phyloP scores from a whole-genome alignment of 331 rosid species.

The Quercus phellos region DNA sequence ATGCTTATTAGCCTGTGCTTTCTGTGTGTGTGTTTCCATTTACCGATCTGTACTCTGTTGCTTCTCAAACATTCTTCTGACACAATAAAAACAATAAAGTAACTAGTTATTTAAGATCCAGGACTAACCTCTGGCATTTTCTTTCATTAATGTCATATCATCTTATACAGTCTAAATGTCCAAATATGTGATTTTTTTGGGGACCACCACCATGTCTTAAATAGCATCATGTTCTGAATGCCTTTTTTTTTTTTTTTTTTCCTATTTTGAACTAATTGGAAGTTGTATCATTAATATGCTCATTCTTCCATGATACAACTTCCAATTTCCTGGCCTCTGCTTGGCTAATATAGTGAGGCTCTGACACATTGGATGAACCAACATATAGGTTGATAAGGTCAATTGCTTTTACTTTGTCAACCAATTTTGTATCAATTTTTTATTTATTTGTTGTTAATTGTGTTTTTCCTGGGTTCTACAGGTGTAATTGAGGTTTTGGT shows the following conservation, averaged over 20 bases:
- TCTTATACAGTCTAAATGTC: not conserved
- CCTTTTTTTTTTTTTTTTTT: not conserved
- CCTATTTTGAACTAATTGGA: not conserved
- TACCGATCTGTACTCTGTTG: not conserved
- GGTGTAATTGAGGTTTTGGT: conserved; percentile 82
- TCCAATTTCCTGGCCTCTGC: not conserved
- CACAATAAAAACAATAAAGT: not conserved
- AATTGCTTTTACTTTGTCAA: not conserved
- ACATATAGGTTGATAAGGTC: not conserved
- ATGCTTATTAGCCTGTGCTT: not conserved
- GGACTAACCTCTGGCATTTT: not conserved
- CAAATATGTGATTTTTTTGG: not conserved
- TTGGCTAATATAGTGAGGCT: not conserved
- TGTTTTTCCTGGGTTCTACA: conserved; percentile 28
- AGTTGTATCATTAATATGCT: not conserved
- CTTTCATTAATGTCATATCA: not conserved
- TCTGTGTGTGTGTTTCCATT: not conserved
- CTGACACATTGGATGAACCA: not conserved
- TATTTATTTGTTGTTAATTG: conserved; percentile 9
- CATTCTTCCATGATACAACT: no score
- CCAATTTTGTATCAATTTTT: not conserved
- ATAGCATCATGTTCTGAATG: not conserved
- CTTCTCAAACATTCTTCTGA: not conserved
- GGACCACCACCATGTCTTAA: not conserved
- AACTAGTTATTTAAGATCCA: not conserved